phyloP scores from a whole-genome alignment of 2,329 filamentous ascomycete genomes.

The Sclerotiophoma versabilis region DNA sequence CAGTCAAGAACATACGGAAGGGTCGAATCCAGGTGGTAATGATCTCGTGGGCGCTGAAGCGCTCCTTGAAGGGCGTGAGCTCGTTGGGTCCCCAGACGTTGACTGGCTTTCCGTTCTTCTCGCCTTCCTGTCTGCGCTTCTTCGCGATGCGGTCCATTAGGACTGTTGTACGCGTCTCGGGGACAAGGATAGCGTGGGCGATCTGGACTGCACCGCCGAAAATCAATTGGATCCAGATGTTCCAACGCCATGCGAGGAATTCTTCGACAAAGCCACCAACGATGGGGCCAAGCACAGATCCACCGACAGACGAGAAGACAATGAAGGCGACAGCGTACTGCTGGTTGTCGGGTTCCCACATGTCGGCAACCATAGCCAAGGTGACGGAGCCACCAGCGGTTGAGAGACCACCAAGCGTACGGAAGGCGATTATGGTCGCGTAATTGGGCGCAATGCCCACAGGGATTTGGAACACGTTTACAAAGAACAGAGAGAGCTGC shows the following conservation, averaged over 20 bases:
- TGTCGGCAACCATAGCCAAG: slow-evolving; percentile 69
- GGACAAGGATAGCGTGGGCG: slow-evolving; percentile 72
- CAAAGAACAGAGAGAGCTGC: slow-evolving; percentile 74
- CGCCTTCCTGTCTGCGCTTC: slow-evolving; percentile 69
- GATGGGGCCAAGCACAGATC: slow-evolving; percentile 77
- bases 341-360: slow-evolving; percentile 54
- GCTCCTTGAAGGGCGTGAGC: slow-evolving; percentile 54
- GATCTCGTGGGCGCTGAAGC: slow-evolving; percentile 50
- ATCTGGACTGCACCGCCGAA: slow-evolving; percentile 75
- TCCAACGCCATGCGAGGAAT: slow-evolving; percentile 76
- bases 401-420: slow-evolving; percentile 49
- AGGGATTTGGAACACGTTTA: slow-evolving; percentile 74
- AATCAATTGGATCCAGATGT: slow-evolving; percentile 86
- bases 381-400: slow-evolving; percentile 71
- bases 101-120: slow-evolving; percentile 63
- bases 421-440: slow-evolving; percentile 71
- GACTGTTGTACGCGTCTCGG: slow-evolving; percentile 78
- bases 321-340: slow-evolving; percentile 50
- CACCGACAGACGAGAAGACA: slow-evolving; percentile 80
- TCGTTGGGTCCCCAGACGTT: slow-evolving; percentile 80
- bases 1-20: slow-evolving; percentile 77
- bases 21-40: slow-evolving; percentile 63
- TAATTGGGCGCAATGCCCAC: slow-evolving; percentile 79
- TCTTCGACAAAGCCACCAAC: slow-evolving; percentile 78
- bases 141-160: slow-evolving; percentile 83